Evolutionary conservation across 139 green algal species (phyloP).

Genomic region (Picochlorum sp.): DNA sequence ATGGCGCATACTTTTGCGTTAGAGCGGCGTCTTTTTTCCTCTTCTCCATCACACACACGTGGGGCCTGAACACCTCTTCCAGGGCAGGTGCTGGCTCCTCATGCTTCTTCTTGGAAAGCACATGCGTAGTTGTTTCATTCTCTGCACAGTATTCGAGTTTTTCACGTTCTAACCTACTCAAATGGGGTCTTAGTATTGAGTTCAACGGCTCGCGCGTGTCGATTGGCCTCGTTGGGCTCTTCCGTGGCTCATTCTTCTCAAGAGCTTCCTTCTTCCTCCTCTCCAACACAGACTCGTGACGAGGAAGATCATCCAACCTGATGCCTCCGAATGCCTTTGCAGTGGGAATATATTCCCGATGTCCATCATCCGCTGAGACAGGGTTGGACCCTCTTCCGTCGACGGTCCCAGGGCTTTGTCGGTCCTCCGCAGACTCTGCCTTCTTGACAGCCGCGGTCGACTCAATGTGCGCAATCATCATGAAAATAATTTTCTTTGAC

Average conservation of each 20-base stretch:
- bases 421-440: too few relatives aligned
- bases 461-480: too few relatives aligned
- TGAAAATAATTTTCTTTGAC: too few relatives aligned
- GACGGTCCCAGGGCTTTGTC: too few relatives aligned
- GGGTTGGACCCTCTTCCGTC: too few relatives aligned
- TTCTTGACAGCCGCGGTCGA: too few relatives aligned
- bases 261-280: slow-evolving; percentile 1
- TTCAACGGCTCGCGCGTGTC: background rate
- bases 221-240: background rate
- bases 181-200: background rate
- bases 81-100: background rate
- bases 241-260: background rate
- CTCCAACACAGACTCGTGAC: slow-evolving; percentile 12
- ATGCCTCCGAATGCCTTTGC: background rate
- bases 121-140: background rate
- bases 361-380: too few relatives aligned
- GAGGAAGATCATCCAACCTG: background rate
- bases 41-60: slow-evolving; percentile 12
- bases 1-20: background rate
- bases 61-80: slow-evolving; percentile 3
- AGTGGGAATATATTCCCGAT: too few relatives aligned
- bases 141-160: slow-evolving; percentile 6
- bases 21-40: slow-evolving; percentile 11
- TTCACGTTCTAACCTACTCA: slow-evolving; percentile 12
- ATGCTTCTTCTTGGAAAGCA: too few relatives aligned